Percentiles rank a stretch among this genome's conserved stretches.
These are phyloP conservation scores for Cordia subcordata DNA, from an alignment of 257 asterid species.

Conservation along the genomic window DNA sequence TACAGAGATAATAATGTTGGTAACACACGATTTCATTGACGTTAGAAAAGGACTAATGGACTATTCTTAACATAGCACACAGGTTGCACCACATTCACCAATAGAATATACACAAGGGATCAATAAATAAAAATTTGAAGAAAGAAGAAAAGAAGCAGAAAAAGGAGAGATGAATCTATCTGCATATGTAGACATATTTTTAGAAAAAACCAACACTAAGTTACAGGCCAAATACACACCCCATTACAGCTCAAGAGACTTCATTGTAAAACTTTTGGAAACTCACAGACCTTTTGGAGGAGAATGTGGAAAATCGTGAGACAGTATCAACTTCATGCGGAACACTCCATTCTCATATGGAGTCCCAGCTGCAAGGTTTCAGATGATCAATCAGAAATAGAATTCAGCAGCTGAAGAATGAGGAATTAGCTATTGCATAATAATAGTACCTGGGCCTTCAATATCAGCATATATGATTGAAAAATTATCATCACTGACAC, in stretches of 20 bases:
- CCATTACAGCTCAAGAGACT: neutral
- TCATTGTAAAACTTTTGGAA: neutral
- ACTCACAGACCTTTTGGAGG: constrained; percentile 78
- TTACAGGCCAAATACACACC: too few species aligned
- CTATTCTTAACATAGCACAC: too few species aligned
- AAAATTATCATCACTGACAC: constrained; percentile 80
- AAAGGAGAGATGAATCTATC: too few species aligned
- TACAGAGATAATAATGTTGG: too few species aligned
- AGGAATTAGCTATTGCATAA: neutral
- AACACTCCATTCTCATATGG: constrained; percentile 90
- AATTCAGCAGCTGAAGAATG: constrained; percentile 2
- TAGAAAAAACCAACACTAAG: too few species aligned
- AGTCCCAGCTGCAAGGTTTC: constrained; percentile 76
- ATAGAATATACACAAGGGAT: too few species aligned
- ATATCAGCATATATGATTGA: constrained; percentile 85
- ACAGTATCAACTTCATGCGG: constrained; percentile 83
- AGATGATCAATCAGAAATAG: constrained; percentile 20
- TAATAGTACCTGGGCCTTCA: constrained; percentile 80
- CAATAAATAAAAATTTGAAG: too few species aligned
- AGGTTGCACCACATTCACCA: too few species aligned
- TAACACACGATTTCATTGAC: too few species aligned
- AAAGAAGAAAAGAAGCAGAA: too few species aligned
- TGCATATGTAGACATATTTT: too few species aligned
- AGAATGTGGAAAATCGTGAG: constrained; percentile 84
- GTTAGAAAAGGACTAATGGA: too few species aligned